Evolutionary conservation across 2,329 filamentous ascomycete species (phyloP).

Genomic region (Xylaria sp.): DNA sequence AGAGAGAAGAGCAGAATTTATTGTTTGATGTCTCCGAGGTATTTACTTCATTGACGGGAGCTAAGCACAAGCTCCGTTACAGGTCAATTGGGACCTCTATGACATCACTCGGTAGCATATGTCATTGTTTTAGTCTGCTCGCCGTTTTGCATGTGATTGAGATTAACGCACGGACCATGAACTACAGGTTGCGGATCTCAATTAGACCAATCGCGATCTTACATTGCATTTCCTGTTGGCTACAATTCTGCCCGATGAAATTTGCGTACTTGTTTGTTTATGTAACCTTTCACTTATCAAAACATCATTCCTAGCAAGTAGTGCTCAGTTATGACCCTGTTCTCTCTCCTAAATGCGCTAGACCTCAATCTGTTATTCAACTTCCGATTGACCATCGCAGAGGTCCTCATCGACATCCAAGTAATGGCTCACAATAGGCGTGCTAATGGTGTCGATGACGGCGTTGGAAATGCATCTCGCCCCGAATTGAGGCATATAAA

Average conservation of each 20-base stretch:
- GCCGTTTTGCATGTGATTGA: conserved; percentile 20
- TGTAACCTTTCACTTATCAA: not conserved
- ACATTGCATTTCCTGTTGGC: not conserved
- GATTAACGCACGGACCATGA: conserved; percentile 6
- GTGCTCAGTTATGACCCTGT: too few relatives aligned
- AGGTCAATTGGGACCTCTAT: not conserved
- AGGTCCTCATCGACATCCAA: conserved; percentile 48
- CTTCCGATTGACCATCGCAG: conserved; percentile 39
- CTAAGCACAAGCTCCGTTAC: not conserved
- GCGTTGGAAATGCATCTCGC: conserved; percentile 48
- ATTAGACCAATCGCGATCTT: not conserved
- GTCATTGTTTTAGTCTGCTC: not conserved
- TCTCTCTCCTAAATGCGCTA: conserved; percentile 4
- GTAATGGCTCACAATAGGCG: conserved; percentile 44
- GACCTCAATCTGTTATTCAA: conserved; percentile 37
- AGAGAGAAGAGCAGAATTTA: not conserved
- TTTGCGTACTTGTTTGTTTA: not conserved
- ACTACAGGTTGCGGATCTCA: not conserved
- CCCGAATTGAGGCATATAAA: conserved; percentile 50
- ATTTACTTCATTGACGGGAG: not conserved
- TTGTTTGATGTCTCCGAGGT: not conserved
- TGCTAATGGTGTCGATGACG: conserved; percentile 36
- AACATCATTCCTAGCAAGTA: not conserved
- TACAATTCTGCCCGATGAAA: not conserved
- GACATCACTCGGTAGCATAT: conserved; percentile 14